Evolutionary conservation across 176 grass and related monocot genomes (phyloP), one percentile per base, ranked within the genome.

Genomic region (Cenchrus americanus): DNA sequence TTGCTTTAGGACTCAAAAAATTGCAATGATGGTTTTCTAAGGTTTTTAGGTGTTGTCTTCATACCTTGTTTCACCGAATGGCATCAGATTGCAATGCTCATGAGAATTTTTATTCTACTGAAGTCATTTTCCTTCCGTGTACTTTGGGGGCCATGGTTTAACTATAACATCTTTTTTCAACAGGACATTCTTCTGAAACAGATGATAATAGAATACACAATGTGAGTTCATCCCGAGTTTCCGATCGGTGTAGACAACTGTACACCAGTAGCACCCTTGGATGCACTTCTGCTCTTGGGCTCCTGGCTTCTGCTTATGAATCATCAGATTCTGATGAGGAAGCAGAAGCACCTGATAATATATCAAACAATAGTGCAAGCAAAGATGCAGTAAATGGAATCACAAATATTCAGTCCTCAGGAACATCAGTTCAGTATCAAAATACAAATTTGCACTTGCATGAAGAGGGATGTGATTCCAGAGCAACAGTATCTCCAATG

Each of bases 281-380:
- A 69, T 66, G 76, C 24, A 76, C 69, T 70, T 92, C 93, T 61
- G 96, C 96, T 67, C 91, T 99, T 67, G 89, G 90, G 73, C 93
- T 99, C 86, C 81, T 99, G 72, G 93, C 93, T 92, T 96, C 96
- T 75, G 88, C 91, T 47, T 99, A 99, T 81, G 86, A 77, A 4
- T 85, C 80, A 50, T 94, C 96, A 55, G 93, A 99, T 51, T 85
- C 91, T 53, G 91, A 98, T 44, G 91, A 94, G 50, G 92, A 96
- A 87, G 46, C 73, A 69, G 92, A 96, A 85, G 52, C 64, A 48
- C 49, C 78, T 71, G 80, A 86, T 59, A 66, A 66, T 41, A 81
- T 84, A 37, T 82, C 59, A 73, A 65, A 47, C 5, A 49, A 74
- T 55, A 72, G 48, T 69, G 66, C 78, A 48, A 88, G 89, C 72